phyloP scores from a whole-genome alignment of 352 stramenopile genomes.

The Thraustotheca clavata region DNA sequence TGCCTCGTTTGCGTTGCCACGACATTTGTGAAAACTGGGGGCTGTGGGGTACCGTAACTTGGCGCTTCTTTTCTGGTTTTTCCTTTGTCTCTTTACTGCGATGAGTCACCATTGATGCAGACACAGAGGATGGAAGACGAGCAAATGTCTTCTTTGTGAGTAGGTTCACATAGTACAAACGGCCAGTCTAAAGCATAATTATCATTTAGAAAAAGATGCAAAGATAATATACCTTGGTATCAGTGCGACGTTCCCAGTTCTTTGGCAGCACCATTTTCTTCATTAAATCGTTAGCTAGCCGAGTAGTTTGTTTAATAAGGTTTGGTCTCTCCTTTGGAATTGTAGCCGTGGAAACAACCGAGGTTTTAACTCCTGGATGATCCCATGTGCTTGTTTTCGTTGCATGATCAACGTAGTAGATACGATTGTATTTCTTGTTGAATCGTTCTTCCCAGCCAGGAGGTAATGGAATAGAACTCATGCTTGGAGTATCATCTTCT shows the following conservation, averaged over 20 bases:
- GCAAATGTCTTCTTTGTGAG: conserved; percentile 76
- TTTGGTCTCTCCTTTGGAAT: not conserved
- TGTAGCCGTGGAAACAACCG: not conserved
- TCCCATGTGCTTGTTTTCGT: conserved; percentile 21
- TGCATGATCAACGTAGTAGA: conserved; percentile 23
- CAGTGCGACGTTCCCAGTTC: conserved; percentile 65
- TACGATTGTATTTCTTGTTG: conserved; percentile 21
- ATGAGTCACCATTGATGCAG: conserved; percentile 56
- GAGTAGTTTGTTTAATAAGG: not conserved
- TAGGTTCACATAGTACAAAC: conserved; percentile 77
- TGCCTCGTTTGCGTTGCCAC: conserved; percentile 64
- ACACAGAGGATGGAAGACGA: conserved; percentile 64
- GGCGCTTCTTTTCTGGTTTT: conserved; percentile 30
- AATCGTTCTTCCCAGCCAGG: conserved; percentile 23
- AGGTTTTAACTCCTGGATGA: conserved; percentile 22
- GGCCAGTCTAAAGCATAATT: conserved; percentile 31
- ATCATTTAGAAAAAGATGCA: not conserved
- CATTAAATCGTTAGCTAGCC: not conserved
- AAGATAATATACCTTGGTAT: conserved; percentile 35
- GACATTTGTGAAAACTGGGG: conserved; percentile 78
- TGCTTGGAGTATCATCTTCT: not conserved
- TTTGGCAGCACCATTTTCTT: conserved; percentile 37
- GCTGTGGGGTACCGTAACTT: conserved; percentile 48
- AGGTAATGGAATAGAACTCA: no score
- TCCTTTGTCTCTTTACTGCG: conserved; percentile 17